Evolutionary conservation across 176 grass and related monocot species (phyloP).

Genomic region (Thalia dealbata): DNA sequence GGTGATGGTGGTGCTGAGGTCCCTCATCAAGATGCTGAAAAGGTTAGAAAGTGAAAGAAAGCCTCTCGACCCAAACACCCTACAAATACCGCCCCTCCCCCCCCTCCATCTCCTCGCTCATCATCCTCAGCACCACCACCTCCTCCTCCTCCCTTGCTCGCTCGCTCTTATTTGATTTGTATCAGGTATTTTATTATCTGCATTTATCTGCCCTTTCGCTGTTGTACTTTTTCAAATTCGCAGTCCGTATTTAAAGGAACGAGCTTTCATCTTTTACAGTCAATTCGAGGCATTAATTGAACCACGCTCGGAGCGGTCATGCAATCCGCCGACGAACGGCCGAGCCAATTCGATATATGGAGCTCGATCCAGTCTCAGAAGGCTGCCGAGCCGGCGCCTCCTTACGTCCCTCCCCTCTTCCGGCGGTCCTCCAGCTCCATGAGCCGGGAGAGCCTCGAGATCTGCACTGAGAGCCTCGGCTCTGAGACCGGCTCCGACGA

Average conservation of each 20-base stretch:
- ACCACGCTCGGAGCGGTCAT: not conserved
- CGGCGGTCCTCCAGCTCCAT: conserved; percentile 45
- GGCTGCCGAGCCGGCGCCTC: conserved; percentile 4
- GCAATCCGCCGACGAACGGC: conserved; percentile 14
- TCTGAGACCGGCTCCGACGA: conserved; percentile 66
- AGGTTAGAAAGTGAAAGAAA: conserved; percentile 13
- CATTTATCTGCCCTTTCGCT: not conserved
- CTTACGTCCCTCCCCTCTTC: conserved; percentile 40
- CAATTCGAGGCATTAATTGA: no score
- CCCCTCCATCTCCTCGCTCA: conserved; percentile 11
- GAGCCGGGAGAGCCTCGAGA: conserved; percentile 86
- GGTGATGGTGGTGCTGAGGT: not conserved
- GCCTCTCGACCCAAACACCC: conserved; percentile 16
- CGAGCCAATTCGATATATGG: conserved; percentile 52
- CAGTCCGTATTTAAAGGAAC: no score
- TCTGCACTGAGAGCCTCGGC: conserved; percentile 96
- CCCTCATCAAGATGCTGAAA: not conserved
- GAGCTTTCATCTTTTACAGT: not conserved
- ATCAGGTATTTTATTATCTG: no score
- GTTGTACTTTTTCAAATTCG: not conserved
- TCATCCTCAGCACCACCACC: not conserved
- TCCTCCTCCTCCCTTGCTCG: no score
- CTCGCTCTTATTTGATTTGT: no score
- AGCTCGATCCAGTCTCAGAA: conserved; percentile 47
- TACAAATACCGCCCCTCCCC: conserved; percentile 42